Percentiles rank a stretch among this genome's conserved stretches.
phyloP scores from a whole-genome alignment of 2,329 filamentous ascomycete genomes.

The Paecilomyces sp. region DNA sequence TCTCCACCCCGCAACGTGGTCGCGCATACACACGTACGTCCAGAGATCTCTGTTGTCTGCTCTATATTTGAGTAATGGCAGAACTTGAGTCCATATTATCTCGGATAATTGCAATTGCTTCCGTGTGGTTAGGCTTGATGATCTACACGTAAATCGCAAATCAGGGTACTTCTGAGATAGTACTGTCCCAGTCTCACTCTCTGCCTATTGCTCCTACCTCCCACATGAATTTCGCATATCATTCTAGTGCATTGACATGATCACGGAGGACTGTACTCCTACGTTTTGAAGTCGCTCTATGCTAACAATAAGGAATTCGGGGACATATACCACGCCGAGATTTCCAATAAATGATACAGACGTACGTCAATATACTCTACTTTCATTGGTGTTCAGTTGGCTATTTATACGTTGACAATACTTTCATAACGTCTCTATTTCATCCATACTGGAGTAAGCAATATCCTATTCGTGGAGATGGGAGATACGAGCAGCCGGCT shows the following conservation, averaged over 20 bases:
- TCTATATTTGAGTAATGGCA: background rate
- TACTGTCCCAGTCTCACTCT: too few relatives aligned
- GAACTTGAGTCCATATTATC: background rate
- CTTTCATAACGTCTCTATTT: too few relatives aligned
- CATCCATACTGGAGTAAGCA: background rate
- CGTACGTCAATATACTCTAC: background rate
- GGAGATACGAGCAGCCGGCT: background rate
- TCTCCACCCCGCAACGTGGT: background rate
- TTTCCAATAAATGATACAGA: background rate
- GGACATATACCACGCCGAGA: background rate
- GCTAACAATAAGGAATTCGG: background rate
- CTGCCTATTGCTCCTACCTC: too few relatives aligned
- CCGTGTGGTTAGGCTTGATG: background rate
- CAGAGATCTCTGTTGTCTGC: background rate
- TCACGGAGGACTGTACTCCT: background rate
- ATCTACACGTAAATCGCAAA: too few relatives aligned
- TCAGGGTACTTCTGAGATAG: too few relatives aligned
- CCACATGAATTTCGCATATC: too few relatives aligned
- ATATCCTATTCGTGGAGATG: background rate
- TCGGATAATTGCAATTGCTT: background rate
- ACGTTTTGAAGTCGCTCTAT: background rate
- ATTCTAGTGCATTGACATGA: too few relatives aligned
- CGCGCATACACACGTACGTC: background rate
- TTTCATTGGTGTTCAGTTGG: background rate
- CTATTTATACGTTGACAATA: background rate